Percentiles rank a stretch among this genome's conserved stretches.
Evolutionary conservation across 2,329 filamentous ascomycete species (phyloP).

Genomic region (Fusarium brevicatenulatum): DNA sequence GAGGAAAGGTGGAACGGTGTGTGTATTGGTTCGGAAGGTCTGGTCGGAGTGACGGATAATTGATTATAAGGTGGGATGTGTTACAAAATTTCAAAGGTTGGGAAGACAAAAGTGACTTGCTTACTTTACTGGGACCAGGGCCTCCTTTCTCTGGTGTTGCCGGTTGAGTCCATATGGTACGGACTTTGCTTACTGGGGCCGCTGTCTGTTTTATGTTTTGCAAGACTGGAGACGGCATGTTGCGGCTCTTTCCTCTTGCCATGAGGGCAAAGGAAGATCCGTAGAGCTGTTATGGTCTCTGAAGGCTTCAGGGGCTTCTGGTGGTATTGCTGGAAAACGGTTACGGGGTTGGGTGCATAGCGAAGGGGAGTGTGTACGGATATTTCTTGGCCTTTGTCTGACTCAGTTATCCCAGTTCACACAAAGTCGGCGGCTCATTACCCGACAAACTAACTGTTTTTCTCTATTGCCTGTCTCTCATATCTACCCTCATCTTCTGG

Average conservation of each 20-base stretch:
- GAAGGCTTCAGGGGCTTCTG: slow-evolving; percentile 38
- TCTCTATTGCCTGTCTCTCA: slow-evolving; percentile 38
- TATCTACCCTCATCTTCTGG: slow-evolving; percentile 25
- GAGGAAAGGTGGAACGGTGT: slow-evolving; percentile 50
- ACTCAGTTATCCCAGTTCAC: slow-evolving; percentile 47
- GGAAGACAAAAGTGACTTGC: slow-evolving; percentile 55
- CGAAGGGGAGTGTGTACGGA: slow-evolving; percentile 56
- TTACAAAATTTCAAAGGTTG: slow-evolving; percentile 49
- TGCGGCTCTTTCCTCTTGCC: slow-evolving; percentile 10
- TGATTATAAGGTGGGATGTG: slow-evolving; percentile 50
- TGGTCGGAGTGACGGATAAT: slow-evolving; percentile 54
- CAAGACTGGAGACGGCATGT: slow-evolving; percentile 41
- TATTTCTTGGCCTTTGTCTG: slow-evolving; percentile 53
- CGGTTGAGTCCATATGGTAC: slow-evolving; percentile 47
- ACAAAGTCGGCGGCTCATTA: slow-evolving; percentile 40
- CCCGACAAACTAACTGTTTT: slow-evolving; percentile 41
- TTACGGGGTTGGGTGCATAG: slow-evolving; percentile 55
- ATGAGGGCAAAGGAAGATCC: neutral
- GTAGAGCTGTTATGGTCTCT: neutral
- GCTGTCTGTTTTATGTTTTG: slow-evolving; percentile 47
- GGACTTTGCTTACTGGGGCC: slow-evolving; percentile 46
- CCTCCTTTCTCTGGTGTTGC: slow-evolving; percentile 46
- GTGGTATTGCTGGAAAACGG: slow-evolving; percentile 56
- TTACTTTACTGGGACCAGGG: slow-evolving; percentile 46
- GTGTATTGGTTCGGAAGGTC: slow-evolving; percentile 52